These are phyloP conservation scores for Ophiostoma himal-ulmi DNA, from an alignment of 2,329 filamentous ascomycete genomes.

Conservation along the genomic window DNA sequence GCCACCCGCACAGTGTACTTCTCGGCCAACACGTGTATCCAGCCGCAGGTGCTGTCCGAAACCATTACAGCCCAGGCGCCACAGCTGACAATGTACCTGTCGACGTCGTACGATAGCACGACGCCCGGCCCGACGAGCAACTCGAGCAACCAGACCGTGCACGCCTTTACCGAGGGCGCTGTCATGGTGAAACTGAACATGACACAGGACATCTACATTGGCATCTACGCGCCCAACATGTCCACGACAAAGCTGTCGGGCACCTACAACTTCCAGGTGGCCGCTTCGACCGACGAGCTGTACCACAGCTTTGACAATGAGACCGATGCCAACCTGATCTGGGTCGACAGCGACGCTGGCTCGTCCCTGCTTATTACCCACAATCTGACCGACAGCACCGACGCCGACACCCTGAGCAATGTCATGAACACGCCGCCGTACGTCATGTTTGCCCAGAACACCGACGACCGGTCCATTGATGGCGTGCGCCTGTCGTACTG, in stretches of 20 bases:
- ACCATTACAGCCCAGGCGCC: slow-evolving; percentile 48
- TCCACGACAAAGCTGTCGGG: slow-evolving; percentile 53
- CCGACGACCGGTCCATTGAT: slow-evolving; percentile 51
- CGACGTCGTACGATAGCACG: slow-evolving; percentile 56
- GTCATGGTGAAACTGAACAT: slow-evolving; percentile 58
- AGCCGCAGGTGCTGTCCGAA: slow-evolving; percentile 53
- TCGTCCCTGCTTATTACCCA: slow-evolving; percentile 74
- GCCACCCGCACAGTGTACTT: slow-evolving; percentile 59
- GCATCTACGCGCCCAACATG: slow-evolving; percentile 64
- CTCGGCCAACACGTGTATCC: slow-evolving; percentile 78
- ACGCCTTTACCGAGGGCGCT: slow-evolving; percentile 62
- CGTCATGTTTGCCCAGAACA: slow-evolving; percentile 67
- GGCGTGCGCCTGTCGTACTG: slow-evolving; percentile 79
- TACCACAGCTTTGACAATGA: slow-evolving; percentile 62
- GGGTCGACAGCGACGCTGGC: slow-evolving; percentile 77
- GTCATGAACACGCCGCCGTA: slow-evolving; percentile 58
- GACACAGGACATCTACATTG: slow-evolving; percentile 66
- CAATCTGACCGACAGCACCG: slow-evolving; percentile 56
- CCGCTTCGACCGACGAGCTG: slow-evolving; percentile 70
- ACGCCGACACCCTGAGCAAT: slow-evolving; percentile 47
- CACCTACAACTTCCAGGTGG: slow-evolving; percentile 73
- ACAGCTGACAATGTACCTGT: slow-evolving; percentile 74
- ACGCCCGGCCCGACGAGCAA: slow-evolving; percentile 58
- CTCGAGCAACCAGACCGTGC: slow-evolving; percentile 39
- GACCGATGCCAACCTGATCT: slow-evolving; percentile 55